Conservation (phyloP, 169 alveolate species). For the Plasmodium coatneyi region DNA sequence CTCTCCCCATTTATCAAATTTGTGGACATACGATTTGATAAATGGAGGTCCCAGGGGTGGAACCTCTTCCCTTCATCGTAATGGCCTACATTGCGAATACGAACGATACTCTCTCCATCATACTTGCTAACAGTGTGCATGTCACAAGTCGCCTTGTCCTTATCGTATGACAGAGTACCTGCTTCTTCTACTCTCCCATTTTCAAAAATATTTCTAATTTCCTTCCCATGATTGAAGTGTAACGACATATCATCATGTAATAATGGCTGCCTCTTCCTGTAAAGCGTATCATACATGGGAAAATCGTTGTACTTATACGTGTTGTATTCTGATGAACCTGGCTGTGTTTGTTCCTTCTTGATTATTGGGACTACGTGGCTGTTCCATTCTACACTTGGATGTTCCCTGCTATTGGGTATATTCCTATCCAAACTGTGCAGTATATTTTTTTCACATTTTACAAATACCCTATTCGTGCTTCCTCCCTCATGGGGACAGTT, state of each 20-base stretch:
- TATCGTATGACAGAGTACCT: background rate
- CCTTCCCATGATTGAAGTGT: background rate
- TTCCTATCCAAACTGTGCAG: background rate
- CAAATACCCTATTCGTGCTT: background rate
- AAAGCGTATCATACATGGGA: background rate
- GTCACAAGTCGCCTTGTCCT: background rate
- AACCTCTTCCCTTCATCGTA: background rate
- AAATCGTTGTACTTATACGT: background rate
- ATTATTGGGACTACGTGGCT: background rate
- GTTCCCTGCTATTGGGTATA: background rate
- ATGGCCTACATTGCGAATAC: background rate
- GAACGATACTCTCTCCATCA: background rate
- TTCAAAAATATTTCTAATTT: background rate
- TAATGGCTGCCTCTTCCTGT: background rate
- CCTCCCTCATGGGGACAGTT: background rate
- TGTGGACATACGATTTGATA: background rate
- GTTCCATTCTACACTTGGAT: background rate
- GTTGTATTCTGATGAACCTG: background rate
- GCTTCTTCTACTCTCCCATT: background rate
- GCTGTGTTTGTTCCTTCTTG: background rate
- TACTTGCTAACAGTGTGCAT: background rate
- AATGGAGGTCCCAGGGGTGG: background rate
- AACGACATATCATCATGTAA: background rate
- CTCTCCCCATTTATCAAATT: background rate
- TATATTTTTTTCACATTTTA: slow-evolving; percentile 14